These are phyloP conservation scores for Ampelocalamus luodianensis DNA, from an alignment of 176 grass and related monocot genomes.

Conservation along the genomic window DNA sequence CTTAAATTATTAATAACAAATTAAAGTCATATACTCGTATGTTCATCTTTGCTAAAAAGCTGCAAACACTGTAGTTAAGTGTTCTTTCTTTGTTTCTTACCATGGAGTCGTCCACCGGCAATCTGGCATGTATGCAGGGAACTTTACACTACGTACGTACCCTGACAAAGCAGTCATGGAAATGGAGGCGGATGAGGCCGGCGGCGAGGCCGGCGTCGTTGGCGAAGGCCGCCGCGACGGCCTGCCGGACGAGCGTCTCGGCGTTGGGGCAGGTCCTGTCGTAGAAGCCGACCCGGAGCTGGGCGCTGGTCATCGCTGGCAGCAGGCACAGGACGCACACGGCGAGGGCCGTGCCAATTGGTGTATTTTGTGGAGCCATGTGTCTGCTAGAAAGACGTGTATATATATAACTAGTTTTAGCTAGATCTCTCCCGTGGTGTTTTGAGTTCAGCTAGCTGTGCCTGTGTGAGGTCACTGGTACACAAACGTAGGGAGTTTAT, in stretches of 20 bases:
- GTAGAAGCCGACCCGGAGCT: constrained; percentile 81
- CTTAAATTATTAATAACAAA: not conserved
- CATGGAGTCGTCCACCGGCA: not conserved
- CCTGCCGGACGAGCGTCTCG: constrained; percentile 71
- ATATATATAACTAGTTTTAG: too few relatives aligned
- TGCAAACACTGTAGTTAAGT: not conserved
- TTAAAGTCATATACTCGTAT: not conserved
- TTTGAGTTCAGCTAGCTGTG: too few relatives aligned
- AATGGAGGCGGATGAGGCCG: constrained; percentile 83
- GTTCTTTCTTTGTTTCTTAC: not conserved
- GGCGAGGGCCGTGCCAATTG: not conserved
- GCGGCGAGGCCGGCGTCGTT: constrained; percentile 65
- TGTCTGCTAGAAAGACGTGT: too few relatives aligned
- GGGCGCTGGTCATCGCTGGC: constrained; percentile 1
- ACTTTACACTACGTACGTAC: constrained; percentile 36
- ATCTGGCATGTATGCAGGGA: not conserved
- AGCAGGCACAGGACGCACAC: constrained; percentile 31
- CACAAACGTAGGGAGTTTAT: not conserved
- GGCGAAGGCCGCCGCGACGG: constrained; percentile 64
- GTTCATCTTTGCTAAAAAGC: not conserved
- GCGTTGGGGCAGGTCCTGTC: constrained; percentile 60
- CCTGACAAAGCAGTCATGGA: constrained; percentile 89
- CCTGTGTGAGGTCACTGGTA: not conserved
- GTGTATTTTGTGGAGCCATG: not conserved
- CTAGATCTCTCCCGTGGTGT: too few relatives aligned